These are phyloP conservation scores for Pyrenophora teres DNA, from an alignment of 2,329 filamentous ascomycete species.

Conservation along the genomic window DNA sequence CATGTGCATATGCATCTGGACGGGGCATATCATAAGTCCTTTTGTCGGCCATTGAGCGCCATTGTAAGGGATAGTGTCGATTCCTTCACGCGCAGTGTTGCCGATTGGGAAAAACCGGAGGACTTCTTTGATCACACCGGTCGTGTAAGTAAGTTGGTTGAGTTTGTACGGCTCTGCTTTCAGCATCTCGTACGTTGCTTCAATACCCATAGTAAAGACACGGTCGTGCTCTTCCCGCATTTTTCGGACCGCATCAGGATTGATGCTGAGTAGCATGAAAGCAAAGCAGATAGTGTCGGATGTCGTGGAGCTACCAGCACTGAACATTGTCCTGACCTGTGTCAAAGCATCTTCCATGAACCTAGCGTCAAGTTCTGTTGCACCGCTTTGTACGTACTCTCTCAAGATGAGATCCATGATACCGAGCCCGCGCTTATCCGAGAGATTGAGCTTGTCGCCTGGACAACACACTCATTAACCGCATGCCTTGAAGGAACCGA, in stretches of 20 bases:
- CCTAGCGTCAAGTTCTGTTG: slow-evolving; percentile 31
- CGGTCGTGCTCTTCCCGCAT: slow-evolving; percentile 57
- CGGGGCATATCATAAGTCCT: slow-evolving; percentile 51
- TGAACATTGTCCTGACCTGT: slow-evolving; percentile 48
- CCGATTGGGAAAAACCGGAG: slow-evolving; percentile 59
- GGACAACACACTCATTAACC: not conserved
- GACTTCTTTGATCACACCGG: slow-evolving; percentile 59
- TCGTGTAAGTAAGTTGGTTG: slow-evolving; percentile 58
- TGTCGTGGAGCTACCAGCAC: slow-evolving; percentile 53
- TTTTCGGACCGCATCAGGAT: slow-evolving; percentile 33
- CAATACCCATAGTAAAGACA: slow-evolving; percentile 54
- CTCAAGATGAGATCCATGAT: slow-evolving; percentile 43
- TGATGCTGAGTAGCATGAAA: slow-evolving; percentile 36
- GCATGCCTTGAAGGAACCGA: not conserved
- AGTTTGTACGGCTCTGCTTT: slow-evolving; percentile 52
- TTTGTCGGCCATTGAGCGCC: slow-evolving; percentile 52
- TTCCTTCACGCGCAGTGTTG: slow-evolving; percentile 50
- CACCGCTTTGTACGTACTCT: slow-evolving; percentile 31
- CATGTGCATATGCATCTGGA: slow-evolving; percentile 46
- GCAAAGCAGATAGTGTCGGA: slow-evolving; percentile 38
- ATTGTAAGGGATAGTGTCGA: slow-evolving; percentile 47
- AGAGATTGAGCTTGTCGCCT: slow-evolving; percentile 40
- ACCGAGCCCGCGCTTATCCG: slow-evolving; percentile 43
- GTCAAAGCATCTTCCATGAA: slow-evolving; percentile 46
- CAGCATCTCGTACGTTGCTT: slow-evolving; percentile 48